Base-by-base conservation (phyloP, 495 filamentous ascomycete genomes). In the Aspergillus asperescens region DNA sequence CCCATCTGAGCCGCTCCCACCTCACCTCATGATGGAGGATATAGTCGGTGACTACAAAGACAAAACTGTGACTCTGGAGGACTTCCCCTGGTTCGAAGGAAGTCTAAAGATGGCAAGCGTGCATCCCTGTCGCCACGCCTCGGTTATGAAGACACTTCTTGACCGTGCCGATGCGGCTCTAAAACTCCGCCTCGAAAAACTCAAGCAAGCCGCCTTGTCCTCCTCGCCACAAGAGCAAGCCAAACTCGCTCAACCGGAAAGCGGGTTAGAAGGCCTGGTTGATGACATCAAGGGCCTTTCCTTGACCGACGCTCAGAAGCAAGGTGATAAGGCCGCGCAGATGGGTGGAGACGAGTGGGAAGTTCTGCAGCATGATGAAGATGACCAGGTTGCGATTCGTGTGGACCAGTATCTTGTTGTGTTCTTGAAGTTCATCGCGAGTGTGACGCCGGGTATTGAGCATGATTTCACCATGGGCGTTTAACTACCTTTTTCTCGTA, bases 31-130 rank as follows among this genome's bases (percentile, higher is more conserved):
- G 94, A 95, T 97, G 87, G 93, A 99, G 64, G 94, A 99, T 61
- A 97, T 99, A 60, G 87, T 96, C 24, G 92, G 94, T 60, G 94
- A 99, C 77, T 99, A 99, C 77, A 95, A 95, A 65, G 92, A 97
- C 72, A 99, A 99, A 75, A 99, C 93, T 7, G 93, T 99, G 53
- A 99, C 94, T 13, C 82, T 97, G 34, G 94, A 99, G 68, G 89
- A 96, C 66, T 99, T 99, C 67, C 90, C 90, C 20, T 94, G 90
- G 76, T 90, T 88, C 62, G 85, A 88, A 43, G 71, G 76, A 8
- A 81, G 77, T 52, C 80, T 95, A 58, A 94, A 95, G 75, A 99
- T 95, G 85, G 94, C 93, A 24, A 90, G 84, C 49, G 87, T 99
- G 22, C 94, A 99, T 62, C 94, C 94, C 5, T 87, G 84, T 76